phyloP scores from a whole-genome alignment of 108 stramenopile species.

The Cyclotella atomus region DNA sequence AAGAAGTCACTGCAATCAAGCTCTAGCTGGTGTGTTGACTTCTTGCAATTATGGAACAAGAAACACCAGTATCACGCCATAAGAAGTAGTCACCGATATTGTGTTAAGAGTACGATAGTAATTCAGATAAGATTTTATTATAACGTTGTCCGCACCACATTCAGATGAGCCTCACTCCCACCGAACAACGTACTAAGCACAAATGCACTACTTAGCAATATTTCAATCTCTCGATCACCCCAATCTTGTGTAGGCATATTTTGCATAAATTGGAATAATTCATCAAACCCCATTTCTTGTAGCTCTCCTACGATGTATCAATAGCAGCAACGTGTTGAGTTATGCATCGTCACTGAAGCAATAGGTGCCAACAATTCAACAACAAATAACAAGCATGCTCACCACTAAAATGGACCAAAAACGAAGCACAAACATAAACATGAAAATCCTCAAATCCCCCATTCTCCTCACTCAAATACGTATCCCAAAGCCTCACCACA shows the following conservation, averaged over 20 bases:
- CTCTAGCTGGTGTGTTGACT: no score
- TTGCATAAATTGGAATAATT: constrained; percentile 96
- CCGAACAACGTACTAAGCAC: constrained; percentile 88
- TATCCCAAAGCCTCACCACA: constrained; percentile 94
- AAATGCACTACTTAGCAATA: constrained; percentile 83
- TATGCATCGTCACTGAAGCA: no score
- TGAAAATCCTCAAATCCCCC: constrained; percentile 97
- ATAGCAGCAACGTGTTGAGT: no score
- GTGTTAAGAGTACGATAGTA: no score
- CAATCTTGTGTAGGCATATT: constrained; percentile 79
- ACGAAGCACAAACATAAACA: constrained; percentile 97
- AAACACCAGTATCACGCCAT: no score
- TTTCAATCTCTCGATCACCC: constrained; percentile 87
- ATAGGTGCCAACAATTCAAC: no score
- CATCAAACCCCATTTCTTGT: constrained; percentile 90
- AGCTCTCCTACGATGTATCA: no score
- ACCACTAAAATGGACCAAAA: constrained; percentile 91
- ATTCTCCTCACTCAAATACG: constrained; percentile 87
- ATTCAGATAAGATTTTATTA: no score
- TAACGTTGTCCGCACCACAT: constrained; percentile 27
- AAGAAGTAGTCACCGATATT: no score
- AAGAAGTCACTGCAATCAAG: no score
- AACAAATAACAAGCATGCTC: no score
- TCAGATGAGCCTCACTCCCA: constrained; percentile 87
- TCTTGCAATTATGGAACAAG: no score